These are phyloP conservation scores for Haematococcus lacustris DNA, from an alignment of 139 green algal genomes.

Conservation along the genomic window DNA sequence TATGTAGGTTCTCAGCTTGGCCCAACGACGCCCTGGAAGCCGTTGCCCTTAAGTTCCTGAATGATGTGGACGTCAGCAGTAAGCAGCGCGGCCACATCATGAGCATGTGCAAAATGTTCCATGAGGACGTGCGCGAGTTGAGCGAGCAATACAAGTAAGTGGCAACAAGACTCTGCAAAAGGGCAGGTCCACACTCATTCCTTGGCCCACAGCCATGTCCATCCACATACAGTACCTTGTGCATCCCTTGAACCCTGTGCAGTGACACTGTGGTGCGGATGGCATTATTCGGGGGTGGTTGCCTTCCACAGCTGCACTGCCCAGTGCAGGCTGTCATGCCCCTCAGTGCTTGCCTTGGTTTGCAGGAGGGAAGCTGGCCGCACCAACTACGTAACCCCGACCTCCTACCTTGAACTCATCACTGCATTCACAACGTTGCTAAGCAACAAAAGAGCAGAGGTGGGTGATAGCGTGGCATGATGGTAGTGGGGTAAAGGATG, in stretches of 20 bases:
- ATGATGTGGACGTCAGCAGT: constrained; percentile 27
- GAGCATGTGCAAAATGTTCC: constrained; percentile 34
- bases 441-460: constrained; percentile 41
- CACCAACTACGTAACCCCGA: constrained; percentile 78
- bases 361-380: constrained; percentile 46
- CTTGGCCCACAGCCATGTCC: no score
- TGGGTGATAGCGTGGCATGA: constrained; percentile 3
- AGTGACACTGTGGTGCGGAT: no score
- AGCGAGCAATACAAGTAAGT: constrained; percentile 20
- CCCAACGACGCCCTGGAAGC: constrained; percentile 63
- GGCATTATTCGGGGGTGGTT: no score
- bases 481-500: no score
- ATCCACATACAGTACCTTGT: no score
- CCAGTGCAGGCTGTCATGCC: no score
- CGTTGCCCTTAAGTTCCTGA: constrained; percentile 67
- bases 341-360: constrained; percentile 14
- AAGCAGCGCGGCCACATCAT: constrained; percentile 16
- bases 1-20: constrained; percentile 42
- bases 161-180: background rate
- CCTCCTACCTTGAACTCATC: constrained; percentile 75
- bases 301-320: no score
- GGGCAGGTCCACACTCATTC: no score
- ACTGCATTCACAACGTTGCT: constrained; percentile 57
- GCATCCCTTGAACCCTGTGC: no score
- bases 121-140: constrained; percentile 32